Base-by-base conservation (phyloP, 192 early-diverging fungal genomes). In the Rhizophlyctis rosea region DNA sequence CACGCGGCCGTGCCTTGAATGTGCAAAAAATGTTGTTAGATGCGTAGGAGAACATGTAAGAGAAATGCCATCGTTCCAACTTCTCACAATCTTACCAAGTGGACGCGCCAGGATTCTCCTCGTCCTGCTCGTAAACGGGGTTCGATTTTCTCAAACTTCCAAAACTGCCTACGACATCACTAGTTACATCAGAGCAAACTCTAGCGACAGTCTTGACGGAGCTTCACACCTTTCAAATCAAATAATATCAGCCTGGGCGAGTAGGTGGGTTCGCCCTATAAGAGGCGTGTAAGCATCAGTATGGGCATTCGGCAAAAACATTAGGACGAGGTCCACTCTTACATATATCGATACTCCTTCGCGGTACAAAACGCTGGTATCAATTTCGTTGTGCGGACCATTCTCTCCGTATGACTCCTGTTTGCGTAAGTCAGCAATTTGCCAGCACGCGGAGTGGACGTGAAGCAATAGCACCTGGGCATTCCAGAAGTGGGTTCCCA, bases 401-500 rank as follows among this genome's bases (percentile, higher is more conserved):
- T 39, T 52, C 3, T 53, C 47, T 27, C 2, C 54, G n/a, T n/a
- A n/a, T n/a, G n/a, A n/a, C n/a, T n/a, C n/a, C n/a, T 36, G 27
- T 16, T 9, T 47, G 14, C 16, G 36, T 58, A 0, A 27, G n/a
- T n/a, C n/a, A n/a, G n/a, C n/a, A n/a, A n/a, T n/a, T n/a, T n/a
- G n/a, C n/a, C n/a, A n/a, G n/a, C n/a, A n/a, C n/a, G n/a, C n/a
- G n/a, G n/a, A n/a, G n/a, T n/a, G n/a, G n/a, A n/a, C n/a, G n/a
- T n/a, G n/a, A n/a, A n/a, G n/a, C n/a, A n/a, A n/a, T n/a, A n/a
- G n/a, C n/a, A n/a, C 91, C 78, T 91, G 88, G 18, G 88, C 76
- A 70, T 96, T 98, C 93, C 94, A 98, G 64, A 85, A 93, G 74
- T 98, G 94, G 18, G 91, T 84, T 11, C 91, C 93, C 2, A 91